Evolutionary conservation across 305 asterid species (phyloP).

Genomic region (Solanum hybrid): DNA sequence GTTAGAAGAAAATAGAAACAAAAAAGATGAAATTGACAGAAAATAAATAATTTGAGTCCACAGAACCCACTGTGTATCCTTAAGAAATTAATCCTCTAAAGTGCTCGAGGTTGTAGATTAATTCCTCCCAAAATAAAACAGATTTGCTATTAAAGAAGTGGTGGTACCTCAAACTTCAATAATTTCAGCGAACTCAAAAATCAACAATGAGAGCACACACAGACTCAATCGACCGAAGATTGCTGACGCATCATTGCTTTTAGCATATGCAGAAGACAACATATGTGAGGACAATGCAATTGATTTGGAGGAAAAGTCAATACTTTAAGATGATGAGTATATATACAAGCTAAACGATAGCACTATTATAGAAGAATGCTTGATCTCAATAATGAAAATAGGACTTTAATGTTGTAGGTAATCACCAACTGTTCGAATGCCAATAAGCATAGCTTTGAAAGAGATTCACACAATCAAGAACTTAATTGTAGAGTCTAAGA

Average conservation of each 20-base stretch:
- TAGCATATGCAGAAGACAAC: neutral
- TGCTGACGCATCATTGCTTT: neutral
- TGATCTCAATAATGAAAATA: neutral
- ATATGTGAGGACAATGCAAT: neutral
- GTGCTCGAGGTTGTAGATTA: too few relatives aligned
- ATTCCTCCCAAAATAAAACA: too few relatives aligned
- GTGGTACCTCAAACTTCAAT: too few relatives aligned
- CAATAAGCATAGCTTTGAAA: conserved; percentile 11
- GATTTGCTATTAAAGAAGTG: too few relatives aligned
- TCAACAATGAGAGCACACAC: too few relatives aligned
- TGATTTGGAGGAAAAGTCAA: neutral
- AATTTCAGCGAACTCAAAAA: too few relatives aligned
- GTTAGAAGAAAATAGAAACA: too few relatives aligned
- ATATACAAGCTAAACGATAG: neutral
- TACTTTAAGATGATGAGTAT: neutral
- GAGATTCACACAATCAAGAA: neutral
- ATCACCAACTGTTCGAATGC: conserved; percentile 2
- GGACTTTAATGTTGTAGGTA: conserved; percentile 1
- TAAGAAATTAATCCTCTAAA: too few relatives aligned
- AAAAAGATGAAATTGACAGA: too few relatives aligned
- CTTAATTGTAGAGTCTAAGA: neutral
- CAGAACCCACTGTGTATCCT: too few relatives aligned
- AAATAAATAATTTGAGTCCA: too few relatives aligned
- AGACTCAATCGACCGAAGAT: too few relatives aligned
- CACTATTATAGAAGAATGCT: neutral